Evolutionary conservation across 306 rosid species (phyloP).

Genomic region (Ochetophila trinervis): DNA sequence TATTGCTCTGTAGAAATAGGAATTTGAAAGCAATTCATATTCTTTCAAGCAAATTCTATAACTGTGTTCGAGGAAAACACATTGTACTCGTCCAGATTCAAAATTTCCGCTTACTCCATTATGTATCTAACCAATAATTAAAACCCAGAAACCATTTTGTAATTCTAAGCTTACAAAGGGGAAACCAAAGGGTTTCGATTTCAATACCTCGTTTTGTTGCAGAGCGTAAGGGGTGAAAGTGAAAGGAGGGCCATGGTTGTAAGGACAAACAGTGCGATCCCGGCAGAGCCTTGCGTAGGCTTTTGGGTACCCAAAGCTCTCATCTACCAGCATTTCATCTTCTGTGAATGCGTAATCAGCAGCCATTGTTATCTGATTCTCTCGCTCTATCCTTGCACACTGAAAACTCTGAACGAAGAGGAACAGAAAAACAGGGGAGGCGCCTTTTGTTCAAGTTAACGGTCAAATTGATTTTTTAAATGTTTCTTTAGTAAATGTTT

Average conservation of each 20-base stretch:
- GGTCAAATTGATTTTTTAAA: conserved; percentile 41
- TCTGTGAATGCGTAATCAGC: conserved; percentile 46
- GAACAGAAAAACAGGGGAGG: conserved; percentile 19
- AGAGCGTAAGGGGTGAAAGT: conserved; percentile 70
- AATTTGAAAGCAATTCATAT: no score
- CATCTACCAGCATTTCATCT: conserved; percentile 59
- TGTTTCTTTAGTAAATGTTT: conserved; percentile 7
- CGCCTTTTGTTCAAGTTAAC: conserved; percentile 36
- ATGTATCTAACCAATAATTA: neutral
- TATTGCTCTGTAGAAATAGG: no score
- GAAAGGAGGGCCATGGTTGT: conserved; percentile 72
- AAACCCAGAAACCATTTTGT: conserved; percentile 20
- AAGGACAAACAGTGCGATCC: conserved; percentile 46
- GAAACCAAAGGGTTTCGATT: neutral
- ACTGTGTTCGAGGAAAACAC: no score
- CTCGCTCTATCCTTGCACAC: conserved; percentile 8
- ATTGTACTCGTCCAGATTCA: neutral
- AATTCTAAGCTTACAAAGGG: conserved; percentile 7
- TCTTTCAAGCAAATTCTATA: no score
- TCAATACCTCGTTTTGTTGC: conserved; percentile 63
- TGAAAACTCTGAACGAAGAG: neutral
- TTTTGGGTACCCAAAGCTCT: conserved; percentile 77
- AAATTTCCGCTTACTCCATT: neutral
- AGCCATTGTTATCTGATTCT: conserved; percentile 44
- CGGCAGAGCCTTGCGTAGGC: conserved; percentile 70